A percentile compares a stretch with the other conserved stretches of the same genome.
These are phyloP conservation scores for Plasmodium coatneyi DNA, from an alignment of 169 alveolate species.

Conservation along the genomic window DNA sequence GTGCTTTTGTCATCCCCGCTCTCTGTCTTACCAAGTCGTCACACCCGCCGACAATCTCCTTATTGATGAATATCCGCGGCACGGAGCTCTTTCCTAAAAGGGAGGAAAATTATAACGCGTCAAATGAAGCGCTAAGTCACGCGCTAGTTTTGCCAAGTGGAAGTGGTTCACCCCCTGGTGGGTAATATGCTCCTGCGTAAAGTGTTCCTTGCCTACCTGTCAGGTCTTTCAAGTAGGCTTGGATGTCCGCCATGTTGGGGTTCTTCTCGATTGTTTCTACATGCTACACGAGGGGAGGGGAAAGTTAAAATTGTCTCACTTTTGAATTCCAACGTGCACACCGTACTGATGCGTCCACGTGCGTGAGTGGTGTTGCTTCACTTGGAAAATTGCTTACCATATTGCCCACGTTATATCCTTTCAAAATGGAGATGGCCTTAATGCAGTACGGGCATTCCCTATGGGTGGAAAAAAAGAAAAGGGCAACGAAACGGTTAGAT, in stretches of 20 bases:
- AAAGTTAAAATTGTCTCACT: not conserved
- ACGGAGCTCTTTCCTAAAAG: constrained; percentile 56
- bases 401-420: constrained; percentile 20
- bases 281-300: not conserved
- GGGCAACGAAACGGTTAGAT: not conserved
- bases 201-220: constrained; percentile 15
- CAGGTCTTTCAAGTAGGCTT: constrained; percentile 52
- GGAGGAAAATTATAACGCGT: not conserved
- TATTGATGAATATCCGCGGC: constrained; percentile 66
- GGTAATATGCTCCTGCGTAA: not conserved
- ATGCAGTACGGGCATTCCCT: constrained; percentile 70
- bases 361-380: not conserved
- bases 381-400: constrained; percentile 1
- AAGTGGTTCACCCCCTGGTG: not conserved
- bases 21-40: constrained; percentile 62
- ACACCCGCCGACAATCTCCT: constrained; percentile 70
- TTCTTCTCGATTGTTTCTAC: constrained; percentile 64
- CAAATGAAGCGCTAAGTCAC: not conserved
- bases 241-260: constrained; percentile 49
- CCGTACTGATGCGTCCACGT: not conserved
- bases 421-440: constrained; percentile 56
- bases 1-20: not conserved
- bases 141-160: not conserved
- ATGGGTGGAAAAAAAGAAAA: not conserved
- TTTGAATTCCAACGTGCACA: not conserved